Evolutionary conservation across 2,329 filamentous ascomycete species (phyloP), one percentile per base, ranked within the genome.

Genomic region (Tothia fuscella): DNA sequence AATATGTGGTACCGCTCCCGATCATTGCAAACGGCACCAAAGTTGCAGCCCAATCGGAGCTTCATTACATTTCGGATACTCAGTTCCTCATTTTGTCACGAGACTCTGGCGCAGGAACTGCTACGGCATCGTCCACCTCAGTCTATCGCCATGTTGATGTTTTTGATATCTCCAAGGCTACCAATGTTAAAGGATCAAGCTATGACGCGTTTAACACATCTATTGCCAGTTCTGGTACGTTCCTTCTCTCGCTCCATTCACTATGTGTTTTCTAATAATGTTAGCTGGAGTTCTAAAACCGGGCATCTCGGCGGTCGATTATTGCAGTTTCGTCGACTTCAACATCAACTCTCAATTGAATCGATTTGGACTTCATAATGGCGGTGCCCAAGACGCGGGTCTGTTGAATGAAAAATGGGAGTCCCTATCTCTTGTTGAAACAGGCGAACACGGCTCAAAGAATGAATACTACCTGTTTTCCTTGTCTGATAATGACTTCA

Each of bases 391-490:
- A 49, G 71, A 81, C 51, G 51, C 59, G 0, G 60, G 57, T 0
- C 58, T 85, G 26, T 53, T 86, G 54, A 84, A 85, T 51, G 80
- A 86, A 65, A 86, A 86, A 54, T 86, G 81, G 81, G 81, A 87
- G 63, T 74, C 72, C 16, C 59, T 86, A 36, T 72, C 74, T 3
- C 54, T 84, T 19, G 67, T 76, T 3, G 77, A 78, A 2, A 55
- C 59, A 1, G 48, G 62, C 34, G 55, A 56, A 10, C n/a, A n/a
- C n/a, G 33, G 33, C 35, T 21, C 9, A 6, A 29, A 51, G 2
- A 74, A 81, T 54, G 76, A 82, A 58, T 84, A 75, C 56, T 83
- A 76, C 52, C 54, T 86, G 25, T 72, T 86, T 47, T 74, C 70
- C 10, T 59, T 82, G 37, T 80, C 72, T 43, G 81, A 85, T 51